Conservation (phyloP, 805 yeast genomes). For the Lipomyces mesembrius region DNA sequence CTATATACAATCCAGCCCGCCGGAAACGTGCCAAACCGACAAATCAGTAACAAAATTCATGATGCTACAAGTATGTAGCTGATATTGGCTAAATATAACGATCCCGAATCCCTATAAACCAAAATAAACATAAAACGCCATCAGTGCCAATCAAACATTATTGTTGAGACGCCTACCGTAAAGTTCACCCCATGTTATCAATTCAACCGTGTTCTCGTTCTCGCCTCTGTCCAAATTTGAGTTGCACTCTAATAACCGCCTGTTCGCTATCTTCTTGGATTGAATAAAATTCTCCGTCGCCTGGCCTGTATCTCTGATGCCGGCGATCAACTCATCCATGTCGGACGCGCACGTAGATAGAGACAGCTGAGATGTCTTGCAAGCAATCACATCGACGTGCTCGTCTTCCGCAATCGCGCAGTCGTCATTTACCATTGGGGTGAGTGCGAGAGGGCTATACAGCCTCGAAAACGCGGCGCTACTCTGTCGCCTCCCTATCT, state of each 20-base stretch:
- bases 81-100: not conserved
- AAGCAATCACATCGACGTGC: not conserved
- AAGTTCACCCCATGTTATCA: constrained; percentile 29
- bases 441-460: not conserved
- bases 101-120: not conserved
- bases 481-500: not conserved
- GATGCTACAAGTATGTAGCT: not conserved
- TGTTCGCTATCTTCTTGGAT: constrained; percentile 2
- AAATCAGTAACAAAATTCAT: not conserved
- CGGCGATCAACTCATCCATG: not conserved
- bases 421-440: not conserved
- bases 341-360: not conserved
- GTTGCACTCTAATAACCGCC: not conserved
- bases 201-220: not conserved
- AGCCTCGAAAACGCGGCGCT: not conserved
- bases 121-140: not conserved
- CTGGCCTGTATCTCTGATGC: not conserved
- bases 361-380: not conserved
- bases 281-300: not conserved
- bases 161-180: constrained; percentile 18
- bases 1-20: not conserved
- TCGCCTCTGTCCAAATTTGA: not conserved
- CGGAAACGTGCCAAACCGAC: not conserved
- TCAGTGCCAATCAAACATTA: not conserved
- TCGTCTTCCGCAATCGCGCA: constrained; percentile 2